Base-by-base conservation (phyloP, 164 flowering plant species). In the Platanus orientalis region DNA sequence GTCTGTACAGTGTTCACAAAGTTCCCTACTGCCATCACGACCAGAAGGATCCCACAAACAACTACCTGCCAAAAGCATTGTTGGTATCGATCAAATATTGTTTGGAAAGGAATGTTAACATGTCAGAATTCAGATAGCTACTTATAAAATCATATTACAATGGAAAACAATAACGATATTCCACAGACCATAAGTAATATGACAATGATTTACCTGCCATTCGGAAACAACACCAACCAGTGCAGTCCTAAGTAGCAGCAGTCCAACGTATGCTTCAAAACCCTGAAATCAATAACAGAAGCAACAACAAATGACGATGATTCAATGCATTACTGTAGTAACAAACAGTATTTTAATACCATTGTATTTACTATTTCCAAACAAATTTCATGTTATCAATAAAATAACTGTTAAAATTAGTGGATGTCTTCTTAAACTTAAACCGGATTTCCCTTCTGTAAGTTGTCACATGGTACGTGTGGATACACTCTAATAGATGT, bases 251-350 rank as follows among this genome's bases (percentile, higher is more conserved):
- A 94, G 88, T 69, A 94, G 73, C 65, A 73, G 72, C 25, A 89
- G 60, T 60, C 99, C 99, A 66, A 91, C 81, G 69, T 88, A 91
- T 69, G 96, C 99, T 79, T 94, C 97, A 69, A 94, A 94, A 36
- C 84, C 93, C 99, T 94, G 83, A 73, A 66, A 75, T 13, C 57
- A 71, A 45, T 47, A 34, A 25, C 39, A 52, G 32, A 60, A 65
- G 40, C 27, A 62, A 17, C 27, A 45, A 60, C 24, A 21, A 49
- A 44, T 20, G 17, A 34, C 20, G 9, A 39, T 17, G 20, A 9
- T 26, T 12, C 5, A 69, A 55, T 25, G 17, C 10, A 25, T 23
- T 39, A 19, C 57, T 16, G 10, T 21, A 11, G 34, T n/a, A 27
- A 49, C 39, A 29, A 51, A 30, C 9, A 52, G 23, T 12, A 60